Conservation (phyloP, 2,329 filamentous ascomycete species). For the Calonectria pteridis region DNA sequence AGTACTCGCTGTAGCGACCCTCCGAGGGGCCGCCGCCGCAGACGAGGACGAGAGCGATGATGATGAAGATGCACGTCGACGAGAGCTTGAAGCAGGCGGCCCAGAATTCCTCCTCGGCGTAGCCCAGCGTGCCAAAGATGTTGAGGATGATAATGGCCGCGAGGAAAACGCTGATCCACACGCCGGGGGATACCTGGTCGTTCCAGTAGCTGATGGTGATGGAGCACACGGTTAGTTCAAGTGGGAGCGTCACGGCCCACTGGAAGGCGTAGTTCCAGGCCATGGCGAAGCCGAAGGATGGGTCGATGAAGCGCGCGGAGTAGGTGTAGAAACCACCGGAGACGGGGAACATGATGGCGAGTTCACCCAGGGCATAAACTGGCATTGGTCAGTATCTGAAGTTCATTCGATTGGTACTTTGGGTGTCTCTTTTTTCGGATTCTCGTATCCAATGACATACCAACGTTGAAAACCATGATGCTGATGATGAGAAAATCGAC, state of each 20-base stretch:
- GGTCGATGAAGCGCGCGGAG: conserved; percentile 70
- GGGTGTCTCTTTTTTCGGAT: neutral
- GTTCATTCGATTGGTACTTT: neutral
- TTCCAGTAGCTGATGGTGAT: conserved; percentile 65
- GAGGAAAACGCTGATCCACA: conserved; percentile 66
- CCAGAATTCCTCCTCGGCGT: conserved; percentile 61
- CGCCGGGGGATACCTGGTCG: conserved; percentile 55
- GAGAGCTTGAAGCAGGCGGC: conserved; percentile 63
- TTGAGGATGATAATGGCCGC: conserved; percentile 62
- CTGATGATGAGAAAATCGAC: conserved; percentile 20
- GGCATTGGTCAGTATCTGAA: neutral
- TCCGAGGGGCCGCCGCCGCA: conserved; percentile 65
- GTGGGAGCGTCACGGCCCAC: conserved; percentile 62
- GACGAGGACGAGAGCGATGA: conserved; percentile 68
- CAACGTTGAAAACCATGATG: conserved; percentile 23
- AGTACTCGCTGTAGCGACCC: conserved; percentile 55
- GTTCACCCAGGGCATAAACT: conserved; percentile 20
- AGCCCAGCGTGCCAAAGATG: conserved; percentile 65
- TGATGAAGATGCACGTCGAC: conserved; percentile 70
- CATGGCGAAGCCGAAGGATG: conserved; percentile 54
- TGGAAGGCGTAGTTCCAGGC: conserved; percentile 48
- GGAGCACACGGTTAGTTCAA: conserved; percentile 56
- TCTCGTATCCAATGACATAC: neutral
- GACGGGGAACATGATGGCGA: conserved; percentile 23
- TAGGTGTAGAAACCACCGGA: conserved; percentile 71